Evolutionary conservation across 2,329 filamentous ascomycete species (phyloP), one percentile per base, ranked within the genome.

Genomic region (Biscogniauxia mediterranea): DNA sequence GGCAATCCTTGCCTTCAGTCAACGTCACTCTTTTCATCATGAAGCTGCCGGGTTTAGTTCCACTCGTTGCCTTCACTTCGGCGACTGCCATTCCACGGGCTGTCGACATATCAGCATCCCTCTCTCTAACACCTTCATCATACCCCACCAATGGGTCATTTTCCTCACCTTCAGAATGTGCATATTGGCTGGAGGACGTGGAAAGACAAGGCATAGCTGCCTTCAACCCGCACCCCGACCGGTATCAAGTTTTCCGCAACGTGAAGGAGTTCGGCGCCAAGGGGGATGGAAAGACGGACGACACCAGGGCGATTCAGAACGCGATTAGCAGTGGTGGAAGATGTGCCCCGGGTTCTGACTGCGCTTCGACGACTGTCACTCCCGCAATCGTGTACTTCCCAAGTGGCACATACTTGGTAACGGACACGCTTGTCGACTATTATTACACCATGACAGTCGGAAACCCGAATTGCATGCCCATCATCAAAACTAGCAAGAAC

Each of bases 371-470:
- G 15, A 72, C 70, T 46, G 17, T 46, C 17, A 71, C 69, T 2
- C 68, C 67, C 49, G 71, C 70, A 6, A 56, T 71, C 20, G 69
- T 77, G 51, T 77, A 76, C 68, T 76, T 76, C 66, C 75, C 75
- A 0, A 65, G 68, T 8, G 73, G 89, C 66, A 93, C 88, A 2
- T 95, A 94, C 70, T 69, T 88, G 5, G 86, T 94, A 63, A 89
- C 85, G 56, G 82, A 80, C 64, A 89, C 90, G 5, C 86, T 95
- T 62, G 76, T 89, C 55, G 86, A 90, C 71, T 87, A 88, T 76
- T 95, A 93, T 78, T 92, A 92, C 74, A 93, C 91, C 1, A 89
- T 92, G 74, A 81, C 94, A 19, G 69, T 77, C 5, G 77, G 78
- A 20, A 76, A 78, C 62, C 77, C 76, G 51, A 66, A 74, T 42